Percentiles rank a stretch among this genome's conserved stretches.
These are phyloP conservation scores for Amoeboaphelidium occidentale DNA, from an alignment of 371 early-diverging fungal genomes.

Conservation along the genomic window DNA sequence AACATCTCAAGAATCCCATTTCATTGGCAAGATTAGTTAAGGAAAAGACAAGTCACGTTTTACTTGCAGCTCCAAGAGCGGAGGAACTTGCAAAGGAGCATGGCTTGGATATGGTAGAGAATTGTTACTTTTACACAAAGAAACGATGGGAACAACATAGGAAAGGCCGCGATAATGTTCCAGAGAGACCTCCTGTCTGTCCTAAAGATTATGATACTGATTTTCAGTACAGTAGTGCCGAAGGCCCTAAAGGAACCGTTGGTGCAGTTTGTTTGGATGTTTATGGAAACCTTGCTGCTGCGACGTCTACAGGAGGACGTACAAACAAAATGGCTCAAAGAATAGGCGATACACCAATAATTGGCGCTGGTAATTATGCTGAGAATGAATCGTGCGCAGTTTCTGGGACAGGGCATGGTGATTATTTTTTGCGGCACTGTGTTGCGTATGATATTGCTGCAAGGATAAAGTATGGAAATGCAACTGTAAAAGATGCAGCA, in stretches of 20 bases:
- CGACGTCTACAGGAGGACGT: conserved; percentile 23
- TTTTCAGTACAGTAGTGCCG: conserved; percentile 1
- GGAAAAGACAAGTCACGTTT: conserved; percentile 13
- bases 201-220: no score
- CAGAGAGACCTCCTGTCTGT: no score
- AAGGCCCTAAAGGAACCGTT: conserved; percentile 18
- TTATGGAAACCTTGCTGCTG: conserved; percentile 17
- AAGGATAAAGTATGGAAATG: conserved; percentile 11
- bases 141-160: conserved; percentile 20
- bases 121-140: conserved; percentile 18
- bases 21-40: conserved; percentile 16
- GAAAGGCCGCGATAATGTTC: conserved; percentile 7
- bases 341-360: conserved; percentile 22
- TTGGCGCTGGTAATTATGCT: conserved; percentile 22
- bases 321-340: conserved; percentile 21
- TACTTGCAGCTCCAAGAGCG: conserved; percentile 17
- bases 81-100: conserved; percentile 13
- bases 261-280: conserved; percentile 23
- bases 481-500: conserved; percentile 12
- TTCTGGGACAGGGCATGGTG: conserved; percentile 23
- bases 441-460: conserved; percentile 16
- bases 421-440: conserved; percentile 16
- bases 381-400: conserved; percentile 15
- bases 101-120: conserved; percentile 18
- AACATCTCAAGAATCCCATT: conserved; percentile 18